phyloP scores from a whole-genome alignment of 1,139 yeast genomes.

The Entelexis sorbosivorans region DNA sequence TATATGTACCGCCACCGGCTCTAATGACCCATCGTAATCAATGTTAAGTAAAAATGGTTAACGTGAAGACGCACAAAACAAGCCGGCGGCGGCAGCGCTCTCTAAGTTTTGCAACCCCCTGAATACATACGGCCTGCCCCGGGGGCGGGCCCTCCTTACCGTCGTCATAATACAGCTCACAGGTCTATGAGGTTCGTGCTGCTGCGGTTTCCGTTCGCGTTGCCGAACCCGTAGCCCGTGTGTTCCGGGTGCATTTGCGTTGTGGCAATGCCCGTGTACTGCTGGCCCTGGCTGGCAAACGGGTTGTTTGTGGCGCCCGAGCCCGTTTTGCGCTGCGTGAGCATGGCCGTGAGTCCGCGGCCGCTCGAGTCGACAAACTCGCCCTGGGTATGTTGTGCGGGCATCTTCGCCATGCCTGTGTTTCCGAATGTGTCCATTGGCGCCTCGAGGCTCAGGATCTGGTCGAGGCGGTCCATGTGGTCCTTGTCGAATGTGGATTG shows the following conservation, averaged over 20 bases:
- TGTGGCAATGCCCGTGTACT: slow-evolving; percentile 63
- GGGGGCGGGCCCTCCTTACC: too few species aligned
- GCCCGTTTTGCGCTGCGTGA: slow-evolving; percentile 20
- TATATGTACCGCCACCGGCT: too few species aligned
- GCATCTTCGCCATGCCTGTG: slow-evolving; percentile 77
- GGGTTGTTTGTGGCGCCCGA: slow-evolving; percentile 44
- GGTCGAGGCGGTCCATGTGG: slow-evolving; percentile 61
- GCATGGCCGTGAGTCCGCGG: slow-evolving; percentile 49
- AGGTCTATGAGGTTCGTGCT: slow-evolving; percentile 30
- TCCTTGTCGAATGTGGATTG: slow-evolving; percentile 25
- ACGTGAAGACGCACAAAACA: too few species aligned
- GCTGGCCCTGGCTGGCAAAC: slow-evolving; percentile 43
- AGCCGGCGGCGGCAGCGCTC: too few species aligned
- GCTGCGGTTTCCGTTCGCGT: slow-evolving; percentile 36
- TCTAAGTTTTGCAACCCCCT: too few species aligned
- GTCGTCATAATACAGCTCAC: slow-evolving; percentile 9
- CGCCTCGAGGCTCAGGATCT: slow-evolving; percentile 71
- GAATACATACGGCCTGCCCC: too few species aligned
- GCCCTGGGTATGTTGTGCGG: slow-evolving; percentile 84
- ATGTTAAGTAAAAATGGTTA: too few species aligned
- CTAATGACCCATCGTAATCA: too few species aligned
- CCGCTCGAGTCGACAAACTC: slow-evolving; percentile 79
- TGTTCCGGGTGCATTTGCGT: slow-evolving; percentile 52
- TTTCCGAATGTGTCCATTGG: slow-evolving; percentile 95
- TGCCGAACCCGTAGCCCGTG: slow-evolving; percentile 93